A percentile compares a stretch with the other conserved stretches of the same genome.
These are phyloP conservation scores for Yarrowia alimentaria DNA, from an alignment of 805 yeast species.

Conservation along the genomic window DNA sequence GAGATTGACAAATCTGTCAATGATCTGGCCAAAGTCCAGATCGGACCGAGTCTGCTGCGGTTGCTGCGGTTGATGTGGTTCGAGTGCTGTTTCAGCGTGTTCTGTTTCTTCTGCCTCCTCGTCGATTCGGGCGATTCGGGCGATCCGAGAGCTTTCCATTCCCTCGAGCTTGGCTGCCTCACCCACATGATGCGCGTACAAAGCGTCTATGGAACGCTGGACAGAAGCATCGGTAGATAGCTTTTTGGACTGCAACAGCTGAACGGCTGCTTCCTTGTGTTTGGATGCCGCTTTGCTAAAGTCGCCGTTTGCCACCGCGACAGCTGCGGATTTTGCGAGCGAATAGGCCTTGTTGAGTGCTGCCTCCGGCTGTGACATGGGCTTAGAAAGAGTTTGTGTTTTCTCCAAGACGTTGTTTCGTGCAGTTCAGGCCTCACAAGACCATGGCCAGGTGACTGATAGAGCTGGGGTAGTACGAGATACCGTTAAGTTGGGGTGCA, in stretches of 20 bases:
- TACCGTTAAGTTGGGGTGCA: too few relatives aligned
- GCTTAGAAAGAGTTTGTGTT: too few relatives aligned
- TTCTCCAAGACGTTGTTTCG: too few relatives aligned
- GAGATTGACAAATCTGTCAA: constrained; percentile 14
- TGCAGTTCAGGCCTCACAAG: too few relatives aligned
- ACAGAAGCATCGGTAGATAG: neutral
- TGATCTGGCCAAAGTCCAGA: constrained; percentile 11
- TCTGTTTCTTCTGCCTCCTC: constrained; percentile 14
- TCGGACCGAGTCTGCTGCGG: neutral
- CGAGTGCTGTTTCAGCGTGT: neutral
- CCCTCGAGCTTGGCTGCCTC: constrained; percentile 10
- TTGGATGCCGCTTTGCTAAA: constrained; percentile 8
- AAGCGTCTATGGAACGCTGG: neutral
- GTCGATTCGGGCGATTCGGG: neutral
- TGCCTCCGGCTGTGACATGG: constrained; percentile 19
- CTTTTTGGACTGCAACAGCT: neutral
- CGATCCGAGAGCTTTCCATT: neutral
- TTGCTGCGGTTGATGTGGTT: neutral
- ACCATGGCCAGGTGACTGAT: too few relatives aligned
- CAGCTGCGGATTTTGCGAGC: constrained; percentile 9
- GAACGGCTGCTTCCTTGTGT: constrained; percentile 20
- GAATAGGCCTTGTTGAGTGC: constrained; percentile 25
- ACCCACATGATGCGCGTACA: constrained; percentile 5
- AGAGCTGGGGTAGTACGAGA: too few relatives aligned
- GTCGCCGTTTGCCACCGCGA: constrained; percentile 8